Evolutionary conservation across 2,329 filamentous ascomycete species (phyloP).

Genomic region (Ophiostoma angusticollis): DNA sequence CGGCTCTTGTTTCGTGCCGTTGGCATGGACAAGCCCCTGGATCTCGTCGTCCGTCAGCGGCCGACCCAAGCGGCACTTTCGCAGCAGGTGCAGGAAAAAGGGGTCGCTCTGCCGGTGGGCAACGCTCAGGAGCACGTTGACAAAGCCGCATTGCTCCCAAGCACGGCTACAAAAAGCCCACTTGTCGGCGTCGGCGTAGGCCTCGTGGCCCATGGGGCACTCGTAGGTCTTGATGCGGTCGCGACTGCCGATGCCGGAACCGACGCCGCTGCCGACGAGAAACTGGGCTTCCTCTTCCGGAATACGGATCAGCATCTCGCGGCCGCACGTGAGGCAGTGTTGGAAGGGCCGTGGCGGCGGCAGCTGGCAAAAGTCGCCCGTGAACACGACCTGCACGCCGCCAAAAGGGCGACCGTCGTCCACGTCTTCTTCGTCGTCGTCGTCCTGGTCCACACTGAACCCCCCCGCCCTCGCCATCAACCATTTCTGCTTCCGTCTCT

Average conservation of each 20-base stretch:
- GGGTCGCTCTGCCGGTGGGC: slow-evolving; percentile 46
- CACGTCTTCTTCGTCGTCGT: too few relatives aligned
- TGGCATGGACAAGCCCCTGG: slow-evolving; percentile 23
- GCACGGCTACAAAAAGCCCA: slow-evolving; percentile 46
- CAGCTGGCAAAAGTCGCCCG: slow-evolving; percentile 48
- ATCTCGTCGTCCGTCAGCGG: slow-evolving; percentile 25
- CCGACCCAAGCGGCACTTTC: slow-evolving; percentile 38
- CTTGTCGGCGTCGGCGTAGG: slow-evolving; percentile 35
- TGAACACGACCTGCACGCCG: slow-evolving; percentile 42
- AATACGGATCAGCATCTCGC: slow-evolving; percentile 18
- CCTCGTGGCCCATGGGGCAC: slow-evolving; percentile 22
- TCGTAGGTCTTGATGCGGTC: slow-evolving; percentile 17
- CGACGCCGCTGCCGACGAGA: too few relatives aligned
- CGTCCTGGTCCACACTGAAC: too few relatives aligned
- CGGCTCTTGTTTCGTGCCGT: background rate
- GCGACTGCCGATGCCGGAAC: background rate
- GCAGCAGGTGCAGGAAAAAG: slow-evolving; percentile 40
- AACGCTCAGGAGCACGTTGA: slow-evolving; percentile 36
- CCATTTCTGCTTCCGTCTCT: too few relatives aligned
- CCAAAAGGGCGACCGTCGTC: slow-evolving; percentile 22
- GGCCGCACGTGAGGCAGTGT: slow-evolving; percentile 37
- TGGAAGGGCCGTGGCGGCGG: slow-evolving; percentile 45
- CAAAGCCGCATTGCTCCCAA: slow-evolving; percentile 43
- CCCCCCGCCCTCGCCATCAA: too few relatives aligned
- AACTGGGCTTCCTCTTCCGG: too few relatives aligned